Evolutionary conservation across 495 filamentous ascomycete species (phyloP), one percentile per base, ranked within the genome.

Genomic region (Daldinia childiae): DNA sequence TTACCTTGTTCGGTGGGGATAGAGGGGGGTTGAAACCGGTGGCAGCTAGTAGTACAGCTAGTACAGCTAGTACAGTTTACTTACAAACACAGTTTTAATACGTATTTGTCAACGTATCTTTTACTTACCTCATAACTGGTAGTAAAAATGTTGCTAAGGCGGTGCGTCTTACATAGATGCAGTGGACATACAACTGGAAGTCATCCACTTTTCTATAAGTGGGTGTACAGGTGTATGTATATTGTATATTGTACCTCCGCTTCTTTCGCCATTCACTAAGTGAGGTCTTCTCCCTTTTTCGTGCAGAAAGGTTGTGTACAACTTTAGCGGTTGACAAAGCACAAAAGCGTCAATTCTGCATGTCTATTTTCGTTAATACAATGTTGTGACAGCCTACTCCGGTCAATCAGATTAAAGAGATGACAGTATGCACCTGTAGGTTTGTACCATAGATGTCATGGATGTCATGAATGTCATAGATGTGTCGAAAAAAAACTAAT

Each of bases 201-300:
- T 21, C 43, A 7, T 61, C 64, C 70, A 54, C 26, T 12, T 14
- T 30, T 48, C 17, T 45, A 6, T 9, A 29, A 54, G 24, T 30
- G 14, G 27, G 21, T 26, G 50, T 52, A n/a, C n/a, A n/a, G n/a
- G n/a, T n/a, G n/a, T n/a, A n/a, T n/a, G n/a, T n/a, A n/a, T n/a
- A n/a, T n/a, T n/a, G 26, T 21, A 29, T 1, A 12, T 51, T 26
- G 2, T 51, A 52, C 48, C 19, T 52, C 48, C 19, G 19, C 52
- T 56, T 32, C 14, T 41, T 59, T 19, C n/a, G 26, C 36, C 6
- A 29, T 41, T 39, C 48, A 43, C 21, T 26, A 26, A 3, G 26
- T 26, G 1, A 26, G 26, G 26, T 54, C 57, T 66, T 58, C 62
- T 69, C 66, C 71, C 62, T 73, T 73, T 69, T 58, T 63, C 71